phyloP scores from a whole-genome alignment of 2,329 filamentous ascomycete genomes.

The Phyllosticta citriasiana region DNA sequence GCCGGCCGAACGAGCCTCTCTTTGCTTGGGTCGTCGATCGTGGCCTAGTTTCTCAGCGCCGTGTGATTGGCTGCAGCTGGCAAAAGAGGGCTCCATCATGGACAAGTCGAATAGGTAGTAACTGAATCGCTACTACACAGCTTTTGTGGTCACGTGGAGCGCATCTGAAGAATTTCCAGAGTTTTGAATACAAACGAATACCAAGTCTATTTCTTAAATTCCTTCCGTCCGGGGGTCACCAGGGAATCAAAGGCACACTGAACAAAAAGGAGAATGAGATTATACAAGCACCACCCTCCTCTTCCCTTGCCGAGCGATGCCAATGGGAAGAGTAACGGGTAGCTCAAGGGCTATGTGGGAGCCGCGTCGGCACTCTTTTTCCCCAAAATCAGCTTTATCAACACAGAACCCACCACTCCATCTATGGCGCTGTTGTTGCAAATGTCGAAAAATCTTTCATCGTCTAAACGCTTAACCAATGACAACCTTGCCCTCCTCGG shows the following conservation, averaged over 20 bases:
- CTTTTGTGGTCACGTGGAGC: too few species aligned
- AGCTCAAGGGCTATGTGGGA: constrained; percentile 3
- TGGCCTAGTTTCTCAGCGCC: not conserved
- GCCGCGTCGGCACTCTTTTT: constrained; percentile 3
- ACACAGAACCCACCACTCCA: constrained; percentile 5
- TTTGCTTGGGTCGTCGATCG: not conserved
- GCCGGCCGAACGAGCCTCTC: too few species aligned
- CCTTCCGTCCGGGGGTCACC: not conserved
- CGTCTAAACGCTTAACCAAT: constrained; percentile 57
- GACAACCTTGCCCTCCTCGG: constrained; percentile 75
- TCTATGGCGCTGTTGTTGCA: not conserved
- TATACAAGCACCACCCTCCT: constrained; percentile 6
- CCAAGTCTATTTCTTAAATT: not conserved
- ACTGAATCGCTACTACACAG: too few species aligned
- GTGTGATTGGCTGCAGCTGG: not conserved
- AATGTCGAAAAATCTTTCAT: not conserved
- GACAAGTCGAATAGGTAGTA: too few species aligned
- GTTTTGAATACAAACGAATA: not conserved
- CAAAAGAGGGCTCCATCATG: not conserved
- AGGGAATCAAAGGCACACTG: not conserved
- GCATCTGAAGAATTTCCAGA: not conserved
- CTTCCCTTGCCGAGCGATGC: constrained; percentile 5
- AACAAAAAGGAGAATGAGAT: constrained; percentile 10
- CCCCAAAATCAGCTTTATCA: constrained; percentile 4
- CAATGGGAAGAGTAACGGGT: constrained; percentile 7